Conservation (phyloP, 805 yeast genomes). For the Lachancea lanzarotensis region DNA sequence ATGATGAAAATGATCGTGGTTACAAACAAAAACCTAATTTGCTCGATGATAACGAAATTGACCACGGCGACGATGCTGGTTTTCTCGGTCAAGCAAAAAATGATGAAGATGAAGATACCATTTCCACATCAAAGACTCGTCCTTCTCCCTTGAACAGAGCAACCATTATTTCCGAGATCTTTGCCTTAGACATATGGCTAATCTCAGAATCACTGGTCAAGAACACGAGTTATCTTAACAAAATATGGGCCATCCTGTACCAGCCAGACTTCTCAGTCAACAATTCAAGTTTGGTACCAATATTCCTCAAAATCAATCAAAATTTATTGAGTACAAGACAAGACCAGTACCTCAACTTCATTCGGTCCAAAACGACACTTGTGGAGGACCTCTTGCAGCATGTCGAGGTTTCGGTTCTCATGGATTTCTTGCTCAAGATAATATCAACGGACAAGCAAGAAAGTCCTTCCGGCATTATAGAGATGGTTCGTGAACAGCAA, state of each 20-base stretch:
- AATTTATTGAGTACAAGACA: constrained; percentile 75
- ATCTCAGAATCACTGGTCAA: constrained; percentile 84
- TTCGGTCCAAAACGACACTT: constrained; percentile 46
- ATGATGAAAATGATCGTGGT: constrained; percentile 16
- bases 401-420: constrained; percentile 80
- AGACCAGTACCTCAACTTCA: constrained; percentile 32
- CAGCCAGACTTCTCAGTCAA: constrained; percentile 47
- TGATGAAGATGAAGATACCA: constrained; percentile 3
- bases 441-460: constrained; percentile 90
- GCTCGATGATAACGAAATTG: neutral
- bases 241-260: constrained; percentile 74
- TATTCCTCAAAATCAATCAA: constrained; percentile 83
- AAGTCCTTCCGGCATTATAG: constrained; percentile 81
- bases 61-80: constrained; percentile 18
- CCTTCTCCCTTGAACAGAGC: constrained; percentile 20
- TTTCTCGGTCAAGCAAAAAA: constrained; percentile 2
- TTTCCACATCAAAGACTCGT: neutral
- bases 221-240: constrained; percentile 51
- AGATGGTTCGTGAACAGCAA: constrained; percentile 63
- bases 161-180: constrained; percentile 57
- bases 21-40: neutral
- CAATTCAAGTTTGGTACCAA: constrained; percentile 68
- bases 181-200: constrained; percentile 87
- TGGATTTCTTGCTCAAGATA: constrained; percentile 83
- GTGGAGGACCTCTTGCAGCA: constrained; percentile 62